Evolutionary conservation across 345 rosid species (phyloP), one percentile per base, ranked within the genome.

Genomic region (Aquilaria sinensis): DNA sequence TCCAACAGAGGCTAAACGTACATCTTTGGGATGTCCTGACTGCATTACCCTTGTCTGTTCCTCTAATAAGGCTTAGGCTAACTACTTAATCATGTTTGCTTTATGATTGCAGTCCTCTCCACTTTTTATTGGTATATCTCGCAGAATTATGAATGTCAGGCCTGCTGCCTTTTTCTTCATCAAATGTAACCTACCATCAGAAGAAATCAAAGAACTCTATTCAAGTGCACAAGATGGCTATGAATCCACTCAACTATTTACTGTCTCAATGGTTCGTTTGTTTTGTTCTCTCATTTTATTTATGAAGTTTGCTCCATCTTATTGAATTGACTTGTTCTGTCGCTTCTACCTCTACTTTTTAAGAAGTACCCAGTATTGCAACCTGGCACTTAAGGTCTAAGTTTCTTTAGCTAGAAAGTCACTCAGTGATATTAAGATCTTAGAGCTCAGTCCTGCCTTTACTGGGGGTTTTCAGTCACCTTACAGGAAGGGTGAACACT

Each of bases 101-200:
- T 60, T 23, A 23, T 23, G 23, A 23, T 59, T 53, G 74, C 90
- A 93, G 96, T 66, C 81, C 57, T 51, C 58, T 55, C 86, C 92
- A 23, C 79, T 81, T 69, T 78, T 90, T 53, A 83, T 90, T 3
- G 98, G 98, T 58, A 63, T 93, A 70, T 84, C 97, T 51, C 75
- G 83, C 31, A 81, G 97, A 78, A 75, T 67, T 71, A 67, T 88
- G 74, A 90, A 93, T 70, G 94, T 75, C 37, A 80, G 97, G 62
- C 96, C 98, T 56, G 67, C 94, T 77, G 84, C 85, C 53, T 93
- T 90, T 83, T 90, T 90, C 92, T 85, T 69, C 61, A 68, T 90
- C 75, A 83, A 77, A 73, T 88, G 97, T 71, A 70, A 70, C 67
- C 84, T 88, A 62, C 75, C 56, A 50, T 88, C 97, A 13, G 74